phyloP scores from a whole-genome alignment of 257 asterid genomes.

The Jasminum sambac region DNA sequence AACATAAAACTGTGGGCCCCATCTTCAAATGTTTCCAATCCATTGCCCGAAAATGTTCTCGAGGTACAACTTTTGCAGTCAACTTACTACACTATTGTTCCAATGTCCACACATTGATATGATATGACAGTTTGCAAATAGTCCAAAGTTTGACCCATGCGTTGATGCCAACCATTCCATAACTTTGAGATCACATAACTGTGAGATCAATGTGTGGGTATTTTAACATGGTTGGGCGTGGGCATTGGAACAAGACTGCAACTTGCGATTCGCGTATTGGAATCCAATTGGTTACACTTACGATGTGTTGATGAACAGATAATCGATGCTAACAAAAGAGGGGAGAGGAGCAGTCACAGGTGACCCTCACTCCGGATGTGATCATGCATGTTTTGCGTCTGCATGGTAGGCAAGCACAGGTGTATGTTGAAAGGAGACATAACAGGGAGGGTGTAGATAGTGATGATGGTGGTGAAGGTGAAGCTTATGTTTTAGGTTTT shows the following conservation, averaged over 20 bases:
- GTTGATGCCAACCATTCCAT: no score
- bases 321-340: constrained; percentile 59
- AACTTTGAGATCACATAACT: no score
- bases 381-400: constrained; percentile 74
- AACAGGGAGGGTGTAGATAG: constrained; percentile 38
- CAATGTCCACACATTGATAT: no score
- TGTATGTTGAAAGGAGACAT: constrained; percentile 48
- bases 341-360: constrained; percentile 60
- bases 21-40: constrained; percentile 45
- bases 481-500: constrained; percentile 43
- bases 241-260: no score
- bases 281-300: not conserved
- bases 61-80: constrained; percentile 47
- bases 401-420: constrained; percentile 71
- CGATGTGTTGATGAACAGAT: constrained; percentile 35
- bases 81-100: not conserved
- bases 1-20: constrained; percentile 72
- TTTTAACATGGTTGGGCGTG: no score
- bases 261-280: not conserved
- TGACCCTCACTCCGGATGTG: constrained; percentile 64
- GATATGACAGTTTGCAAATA: no score
- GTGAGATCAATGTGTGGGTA: no score
- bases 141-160: no score
- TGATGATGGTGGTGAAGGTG: constrained; percentile 44
- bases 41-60: constrained; percentile 55